phyloP scores from a whole-genome alignment of 306 rosid species.

The Begonia fuchsioides region DNA sequence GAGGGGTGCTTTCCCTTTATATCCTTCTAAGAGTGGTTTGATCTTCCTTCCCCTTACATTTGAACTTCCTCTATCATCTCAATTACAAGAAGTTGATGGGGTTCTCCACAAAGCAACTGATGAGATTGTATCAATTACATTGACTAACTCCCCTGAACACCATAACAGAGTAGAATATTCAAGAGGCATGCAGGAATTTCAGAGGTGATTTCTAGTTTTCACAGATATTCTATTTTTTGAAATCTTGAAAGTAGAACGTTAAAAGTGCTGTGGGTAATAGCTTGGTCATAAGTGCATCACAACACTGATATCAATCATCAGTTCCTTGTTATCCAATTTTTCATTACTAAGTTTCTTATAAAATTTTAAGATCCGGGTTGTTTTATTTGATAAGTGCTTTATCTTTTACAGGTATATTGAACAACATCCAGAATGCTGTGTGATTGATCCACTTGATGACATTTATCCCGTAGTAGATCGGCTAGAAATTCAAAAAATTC shows the following conservation, averaged over 20 bases:
- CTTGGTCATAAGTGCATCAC: too few relatives aligned
- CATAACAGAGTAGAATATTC: conserved; percentile 31
- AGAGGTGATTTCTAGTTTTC: conserved; percentile 16
- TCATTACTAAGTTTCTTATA: too few relatives aligned
- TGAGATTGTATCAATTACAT: conserved; percentile 56
- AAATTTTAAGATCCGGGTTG: too few relatives aligned
- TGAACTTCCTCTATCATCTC: conserved; percentile 59
- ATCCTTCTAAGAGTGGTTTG: conserved; percentile 60
- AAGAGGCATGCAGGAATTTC: conserved; percentile 50
- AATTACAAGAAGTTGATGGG: conserved; percentile 56
- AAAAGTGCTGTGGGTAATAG: too few relatives aligned
- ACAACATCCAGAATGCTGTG: conserved; percentile 39
- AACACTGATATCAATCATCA: too few relatives aligned
- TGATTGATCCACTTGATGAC: conserved; percentile 51
- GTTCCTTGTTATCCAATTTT: too few relatives aligned
- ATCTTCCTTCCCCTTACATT: conserved; percentile 62
- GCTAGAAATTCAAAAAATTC: conserved; percentile 52
- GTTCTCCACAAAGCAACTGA: conserved; percentile 89
- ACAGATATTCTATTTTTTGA: neutral
- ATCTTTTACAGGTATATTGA: conserved; percentile 42
- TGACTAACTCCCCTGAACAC: conserved; percentile 10
- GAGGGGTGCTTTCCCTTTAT: conserved; percentile 89
- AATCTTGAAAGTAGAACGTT: too few relatives aligned
- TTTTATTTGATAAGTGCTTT: neutral
- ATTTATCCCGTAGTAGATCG: conserved; percentile 64